phyloP scores from a whole-genome alignment of 495 filamentous ascomycete genomes.

The Cryomyces antarcticus region DNA sequence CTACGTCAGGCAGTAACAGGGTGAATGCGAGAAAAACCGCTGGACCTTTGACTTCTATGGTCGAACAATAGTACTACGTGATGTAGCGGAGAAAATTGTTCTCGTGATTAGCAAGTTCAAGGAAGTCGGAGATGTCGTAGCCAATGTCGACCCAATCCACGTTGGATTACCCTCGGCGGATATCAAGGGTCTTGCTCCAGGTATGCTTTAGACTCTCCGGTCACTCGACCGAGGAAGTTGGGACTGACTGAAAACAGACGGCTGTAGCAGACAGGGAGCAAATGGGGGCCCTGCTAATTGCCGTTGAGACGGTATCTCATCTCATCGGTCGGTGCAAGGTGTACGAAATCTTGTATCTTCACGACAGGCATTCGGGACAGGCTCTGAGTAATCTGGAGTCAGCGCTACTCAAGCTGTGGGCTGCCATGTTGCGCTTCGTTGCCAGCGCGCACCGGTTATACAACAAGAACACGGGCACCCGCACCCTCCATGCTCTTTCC shows the following conservation, averaged over 20 bases:
- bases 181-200: slow-evolving; percentile 21
- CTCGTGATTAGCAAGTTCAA: slow-evolving; percentile 22
- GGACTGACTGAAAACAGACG: not conserved
- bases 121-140: slow-evolving; percentile 18
- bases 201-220: slow-evolving; percentile 1
- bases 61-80: slow-evolving; percentile 6
- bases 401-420: slow-evolving; percentile 1
- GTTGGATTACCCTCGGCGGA: slow-evolving; percentile 25
- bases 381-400: not conserved
- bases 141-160: slow-evolving; percentile 22
- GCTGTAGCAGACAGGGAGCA: not conserved
- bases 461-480: not conserved
- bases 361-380: not conserved
- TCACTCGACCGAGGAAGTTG: too few relatives aligned
- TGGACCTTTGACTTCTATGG: too few relatives aligned
- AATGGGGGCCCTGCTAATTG: not conserved
- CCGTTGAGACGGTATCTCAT: not conserved
- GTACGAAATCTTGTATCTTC: not conserved
- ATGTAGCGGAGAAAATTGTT: slow-evolving; percentile 19
- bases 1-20: too few relatives aligned
- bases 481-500: not conserved
- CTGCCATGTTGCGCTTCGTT: not conserved
- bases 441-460: not conserved
- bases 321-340: not conserved
- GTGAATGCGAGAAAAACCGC: too few relatives aligned